Evolutionary conservation across 106 monocot genomes (phyloP).

Genomic region (Dendrobium nobile): DNA sequence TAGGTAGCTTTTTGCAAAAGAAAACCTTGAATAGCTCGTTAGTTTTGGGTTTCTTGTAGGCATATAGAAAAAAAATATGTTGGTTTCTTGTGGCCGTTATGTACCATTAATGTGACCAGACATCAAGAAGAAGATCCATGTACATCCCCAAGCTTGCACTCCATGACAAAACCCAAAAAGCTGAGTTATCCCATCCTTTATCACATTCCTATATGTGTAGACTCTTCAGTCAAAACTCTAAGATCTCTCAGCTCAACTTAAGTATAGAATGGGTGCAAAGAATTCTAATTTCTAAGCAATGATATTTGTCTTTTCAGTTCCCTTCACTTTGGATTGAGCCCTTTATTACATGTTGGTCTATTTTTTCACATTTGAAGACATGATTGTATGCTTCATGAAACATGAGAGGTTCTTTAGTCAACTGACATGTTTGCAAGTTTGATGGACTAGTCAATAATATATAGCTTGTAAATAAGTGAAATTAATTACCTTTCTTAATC

Average conservation of each 20-base stretch:
- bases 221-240: background rate
- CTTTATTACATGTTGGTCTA: background rate
- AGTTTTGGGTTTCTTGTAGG: background rate
- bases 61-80: background rate
- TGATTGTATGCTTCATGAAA: too few species aligned
- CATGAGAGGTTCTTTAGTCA: too few species aligned
- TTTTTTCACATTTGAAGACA: background rate
- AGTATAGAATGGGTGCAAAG: too few species aligned
- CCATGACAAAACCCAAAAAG: background rate
- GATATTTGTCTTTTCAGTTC: background rate
- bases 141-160: background rate
- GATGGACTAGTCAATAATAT: too few species aligned
- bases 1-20: too few species aligned
- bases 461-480: too few species aligned
- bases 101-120: background rate
- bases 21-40: too few species aligned
- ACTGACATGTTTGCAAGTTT: too few species aligned
- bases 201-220: background rate
- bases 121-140: background rate
- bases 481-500: too few species aligned
- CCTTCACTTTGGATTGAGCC: background rate
- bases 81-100: background rate
- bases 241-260: background rate
- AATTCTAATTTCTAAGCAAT: too few species aligned
- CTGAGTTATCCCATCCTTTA: slow-evolving; percentile 1